phyloP scores from a whole-genome alignment of 495 filamentous ascomycete genomes.

The Penicillium crystallinum region DNA sequence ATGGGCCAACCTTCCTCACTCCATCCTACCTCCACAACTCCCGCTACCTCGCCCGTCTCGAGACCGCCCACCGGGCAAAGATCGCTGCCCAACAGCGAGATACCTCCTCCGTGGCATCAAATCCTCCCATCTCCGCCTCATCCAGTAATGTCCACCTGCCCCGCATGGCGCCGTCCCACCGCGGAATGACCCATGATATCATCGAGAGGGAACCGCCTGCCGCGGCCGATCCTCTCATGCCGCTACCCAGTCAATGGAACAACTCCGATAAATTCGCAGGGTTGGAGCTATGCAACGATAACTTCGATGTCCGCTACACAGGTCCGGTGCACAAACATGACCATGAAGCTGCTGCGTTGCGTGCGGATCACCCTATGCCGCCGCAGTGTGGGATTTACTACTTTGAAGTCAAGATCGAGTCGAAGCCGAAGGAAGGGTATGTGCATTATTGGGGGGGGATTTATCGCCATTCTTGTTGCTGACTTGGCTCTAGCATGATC shows the following conservation, averaged over 20 bases:
- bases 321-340: constrained; percentile 60
- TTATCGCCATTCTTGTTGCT: neutral
- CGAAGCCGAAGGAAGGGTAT: constrained; percentile 83
- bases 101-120: constrained; percentile 26
- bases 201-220: constrained; percentile 67
- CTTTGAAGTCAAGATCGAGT: constrained; percentile 85
- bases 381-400: constrained; percentile 92
- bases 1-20: constrained; percentile 54
- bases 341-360: constrained; percentile 78
- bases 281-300: constrained; percentile 69
- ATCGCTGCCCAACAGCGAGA: constrained; percentile 48
- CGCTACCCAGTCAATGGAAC: constrained; percentile 80
- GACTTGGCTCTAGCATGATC: constrained; percentile 57
- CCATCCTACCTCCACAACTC: constrained; percentile 78
- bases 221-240: constrained; percentile 53
- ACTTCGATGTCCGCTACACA: constrained; percentile 71
- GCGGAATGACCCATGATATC: constrained; percentile 79
- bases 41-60: constrained; percentile 69
- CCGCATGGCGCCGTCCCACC: constrained; percentile 66
- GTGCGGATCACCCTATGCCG: constrained; percentile 88
- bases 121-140: constrained; percentile 54
- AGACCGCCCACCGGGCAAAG: constrained; percentile 61
- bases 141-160: constrained; percentile 60
- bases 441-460: constrained; percentile 22
- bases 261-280: constrained; percentile 66